Base-by-base conservation (phyloP, 495 filamentous ascomycete genomes). In the Neurospora sp. region DNA sequence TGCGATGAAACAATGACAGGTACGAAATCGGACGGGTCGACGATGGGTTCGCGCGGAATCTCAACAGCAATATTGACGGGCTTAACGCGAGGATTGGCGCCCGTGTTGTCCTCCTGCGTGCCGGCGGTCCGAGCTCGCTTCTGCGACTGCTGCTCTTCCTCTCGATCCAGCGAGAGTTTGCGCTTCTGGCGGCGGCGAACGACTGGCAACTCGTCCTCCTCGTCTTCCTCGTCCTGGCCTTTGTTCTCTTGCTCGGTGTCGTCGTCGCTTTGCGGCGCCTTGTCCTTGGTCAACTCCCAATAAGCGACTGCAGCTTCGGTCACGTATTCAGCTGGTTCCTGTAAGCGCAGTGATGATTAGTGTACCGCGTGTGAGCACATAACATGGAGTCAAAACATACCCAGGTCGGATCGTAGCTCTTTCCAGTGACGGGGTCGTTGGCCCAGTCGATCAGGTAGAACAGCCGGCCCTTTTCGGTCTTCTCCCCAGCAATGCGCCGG, bases 371-470 rank as follows among this genome's bases (percentile, higher is more conserved):
- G 40, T 37, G 41, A 72, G 16, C 41, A 59, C 39, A 22, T 46
- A 11, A 61, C 9, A 41, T 27, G 69, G 59, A 42, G 68, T 14
- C 7, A 11, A 16, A 18, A 72, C 77, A 22, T 83, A 85, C 84
- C 84, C 84, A 85, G 68, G 78, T 80, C 22, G 81, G 82, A 27
- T 73, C 38, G 73, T 82, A 82, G 1, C 35, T 69, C 71, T 79
- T 70, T 18, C 83, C 82, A 22, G 79, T 80, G 16, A 70, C 59
- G 69, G 84, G 81, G 69, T 80, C 75, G 44, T 79, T 77, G 8
- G 75, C 81, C 84, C 83, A 85, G 70, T 85, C 83, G 40, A 84
- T 76, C 69, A 75, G 27, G 69, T 84, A 85, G 11, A 75, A 72
- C 40, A 75, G 72, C 68, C 76, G 77, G 12, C 81, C 78, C 20